Conservation (phyloP, 345 rosid genomes). For the Eucalyptus curtisii region DNA sequence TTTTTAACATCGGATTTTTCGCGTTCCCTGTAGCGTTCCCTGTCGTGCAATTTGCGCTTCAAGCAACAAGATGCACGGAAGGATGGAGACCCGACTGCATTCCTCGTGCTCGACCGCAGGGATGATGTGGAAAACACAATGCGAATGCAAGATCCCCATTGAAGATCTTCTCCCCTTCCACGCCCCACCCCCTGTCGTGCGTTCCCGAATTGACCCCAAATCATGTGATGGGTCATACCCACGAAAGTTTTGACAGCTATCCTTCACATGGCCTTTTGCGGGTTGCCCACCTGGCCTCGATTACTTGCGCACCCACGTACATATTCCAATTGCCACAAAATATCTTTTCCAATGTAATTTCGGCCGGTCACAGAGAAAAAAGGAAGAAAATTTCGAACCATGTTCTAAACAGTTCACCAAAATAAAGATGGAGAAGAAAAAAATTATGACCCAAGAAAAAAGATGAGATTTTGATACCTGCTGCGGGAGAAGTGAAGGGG, state of each 20-base stretch:
- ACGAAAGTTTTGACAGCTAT: background rate
- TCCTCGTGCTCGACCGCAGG: background rate
- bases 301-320: background rate
- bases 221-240: background rate
- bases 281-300: background rate
- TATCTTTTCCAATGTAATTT: background rate
- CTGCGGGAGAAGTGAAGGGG: conserved; percentile 17
- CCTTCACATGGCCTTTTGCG: background rate
- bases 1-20: background rate
- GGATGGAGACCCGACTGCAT: background rate
- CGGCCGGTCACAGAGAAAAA: background rate
- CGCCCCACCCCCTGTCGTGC: background rate
- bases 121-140: background rate
- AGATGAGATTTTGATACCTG: conserved; percentile 20
- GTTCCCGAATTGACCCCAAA: background rate
- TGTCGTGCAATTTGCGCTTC: background rate
- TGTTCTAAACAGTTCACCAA: background rate
- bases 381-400: background rate
- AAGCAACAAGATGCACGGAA: background rate
- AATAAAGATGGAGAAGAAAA: background rate
- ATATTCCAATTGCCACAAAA: too few relatives aligned
- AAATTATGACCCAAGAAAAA: background rate
- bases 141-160: background rate
- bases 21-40: background rate
- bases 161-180: background rate